phyloP scores from a whole-genome alignment of 768 basidiomycete species.

The Floccularia luteovirens region DNA sequence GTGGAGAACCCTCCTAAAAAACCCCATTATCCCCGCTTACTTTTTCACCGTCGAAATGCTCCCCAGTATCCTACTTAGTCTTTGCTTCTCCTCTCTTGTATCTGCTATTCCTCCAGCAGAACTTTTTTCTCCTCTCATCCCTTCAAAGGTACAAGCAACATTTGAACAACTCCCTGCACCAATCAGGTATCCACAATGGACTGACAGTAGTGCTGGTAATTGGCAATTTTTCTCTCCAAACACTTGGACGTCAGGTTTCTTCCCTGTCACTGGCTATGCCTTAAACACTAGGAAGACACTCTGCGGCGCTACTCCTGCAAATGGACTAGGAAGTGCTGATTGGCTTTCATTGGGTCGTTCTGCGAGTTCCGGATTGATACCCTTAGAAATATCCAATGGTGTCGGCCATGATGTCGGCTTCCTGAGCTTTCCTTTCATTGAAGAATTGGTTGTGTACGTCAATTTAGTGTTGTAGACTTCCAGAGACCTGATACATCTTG shows the following conservation, averaged over 20 bases:
- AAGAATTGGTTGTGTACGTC: constrained; percentile 52
- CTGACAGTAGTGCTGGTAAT: constrained; percentile 32
- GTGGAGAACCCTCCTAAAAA: too few species aligned
- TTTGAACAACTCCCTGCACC: constrained; percentile 36
- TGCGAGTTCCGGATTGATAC: constrained; percentile 43
- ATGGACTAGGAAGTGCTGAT: constrained; percentile 32
- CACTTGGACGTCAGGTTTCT: constrained; percentile 66
- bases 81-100: too few species aligned
- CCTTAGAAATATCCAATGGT: constrained; percentile 35
- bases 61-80: too few species aligned
- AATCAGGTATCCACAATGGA: constrained; percentile 54
- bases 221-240: constrained; percentile 51
- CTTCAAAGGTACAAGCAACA: constrained; percentile 51
- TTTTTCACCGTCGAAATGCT: too few species aligned
- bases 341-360: constrained; percentile 50
- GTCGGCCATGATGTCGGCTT: constrained; percentile 69
- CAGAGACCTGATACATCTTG: too few species aligned
- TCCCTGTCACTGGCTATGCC: constrained; percentile 53
- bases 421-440: constrained; percentile 59
- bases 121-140: constrained; percentile 53
- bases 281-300: constrained; percentile 43
- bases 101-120: constrained; percentile 37
- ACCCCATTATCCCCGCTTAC: too few species aligned
- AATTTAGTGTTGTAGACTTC: neutral
- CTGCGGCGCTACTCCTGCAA: constrained; percentile 31